Base-by-base conservation (phyloP, 176 grass and related monocot species). In the Dendrocalamus sinicus region DNA sequence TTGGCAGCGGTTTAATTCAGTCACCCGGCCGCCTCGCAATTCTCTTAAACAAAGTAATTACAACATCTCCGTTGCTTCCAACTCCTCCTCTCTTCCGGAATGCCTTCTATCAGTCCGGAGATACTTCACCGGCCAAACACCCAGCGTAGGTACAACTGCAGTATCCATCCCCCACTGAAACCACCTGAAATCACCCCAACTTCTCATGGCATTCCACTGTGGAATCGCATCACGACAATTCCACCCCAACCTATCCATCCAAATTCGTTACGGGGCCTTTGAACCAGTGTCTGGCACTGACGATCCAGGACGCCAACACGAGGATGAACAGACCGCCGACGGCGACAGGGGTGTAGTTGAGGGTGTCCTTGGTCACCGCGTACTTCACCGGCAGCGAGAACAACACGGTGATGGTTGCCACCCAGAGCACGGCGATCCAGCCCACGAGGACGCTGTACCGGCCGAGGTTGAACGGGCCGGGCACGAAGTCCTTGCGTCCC, bases 381-480 rank as follows among this genome's bases (percentile, higher is more conserved):
- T 98, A 98, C 2, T 88, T 81, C 59, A 95, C 93, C 2, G 96
- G 93, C 62, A 94, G 83, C 65, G 96, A 98, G 82, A 98, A 98
- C 65, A 98, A 85, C 59, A 98, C 93, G 28, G 96, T 98, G 84
- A 98, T 98, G 59, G 86, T 98, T n/a, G 64, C 81, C n/a, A 95
- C 96, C 96, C 96, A 98, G 73, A 98, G 90, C 70, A 98, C 96
- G 51, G 96, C 93, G 59, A 89, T 26, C 91, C 90, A 91, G 17
- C 96, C 96, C 7, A 98, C 81, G 0, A 92, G 12, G 12, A 89
- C 70, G 46, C 96, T 71, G 70, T 82, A 95, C 52, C 91, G 84
- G 55, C 93, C 96, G 52, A 98, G 89, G 88, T 94, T 95, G 91
- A 94, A 98, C 0, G 93, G 96, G 0, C 96, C 96, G 8, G 48